Conservation (phyloP, 192 early-diverging fungal species). For the Entomortierella beljakovae region DNA sequence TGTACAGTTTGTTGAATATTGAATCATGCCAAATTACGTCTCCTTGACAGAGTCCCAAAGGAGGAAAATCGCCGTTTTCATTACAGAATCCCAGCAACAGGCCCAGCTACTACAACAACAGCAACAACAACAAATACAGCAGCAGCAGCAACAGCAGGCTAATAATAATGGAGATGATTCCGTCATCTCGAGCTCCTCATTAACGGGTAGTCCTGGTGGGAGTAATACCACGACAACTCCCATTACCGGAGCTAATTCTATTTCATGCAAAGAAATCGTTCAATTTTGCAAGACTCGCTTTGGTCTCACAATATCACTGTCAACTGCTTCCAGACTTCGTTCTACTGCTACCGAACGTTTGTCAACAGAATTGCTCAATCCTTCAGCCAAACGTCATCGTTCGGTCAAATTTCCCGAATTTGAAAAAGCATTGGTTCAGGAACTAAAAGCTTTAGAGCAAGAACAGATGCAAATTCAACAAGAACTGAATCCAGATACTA, state of each 20-base stretch:
- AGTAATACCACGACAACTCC: constrained; percentile 7
- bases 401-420: constrained; percentile 56
- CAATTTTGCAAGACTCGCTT: constrained; percentile 55
- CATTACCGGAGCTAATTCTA: constrained; percentile 28
- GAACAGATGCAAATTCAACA: constrained; percentile 52
- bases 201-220: constrained; percentile 18
- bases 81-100: constrained; percentile 52
- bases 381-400: constrained; percentile 49
- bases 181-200: constrained; percentile 5
- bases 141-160: constrained; percentile 34
- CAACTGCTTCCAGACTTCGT: constrained; percentile 43
- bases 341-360: constrained; percentile 48
- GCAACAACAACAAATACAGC: constrained; percentile 30
- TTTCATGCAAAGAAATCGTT: constrained; percentile 54
- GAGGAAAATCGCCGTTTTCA: constrained; percentile 53
- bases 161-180: constrained; percentile 25
- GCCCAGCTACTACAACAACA: constrained; percentile 36
- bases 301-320: constrained; percentile 50
- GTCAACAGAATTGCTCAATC: constrained; percentile 46
- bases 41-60: constrained; percentile 50
- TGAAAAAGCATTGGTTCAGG: constrained; percentile 48
- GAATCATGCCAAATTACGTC: constrained; percentile 51
- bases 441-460: constrained; percentile 48
- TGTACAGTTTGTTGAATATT: too few relatives aligned
- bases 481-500: constrained; percentile 14